Evolutionary conservation across 192 early-diverging fungal species (phyloP).

Genomic region (Coemansia guatemalensis): DNA sequence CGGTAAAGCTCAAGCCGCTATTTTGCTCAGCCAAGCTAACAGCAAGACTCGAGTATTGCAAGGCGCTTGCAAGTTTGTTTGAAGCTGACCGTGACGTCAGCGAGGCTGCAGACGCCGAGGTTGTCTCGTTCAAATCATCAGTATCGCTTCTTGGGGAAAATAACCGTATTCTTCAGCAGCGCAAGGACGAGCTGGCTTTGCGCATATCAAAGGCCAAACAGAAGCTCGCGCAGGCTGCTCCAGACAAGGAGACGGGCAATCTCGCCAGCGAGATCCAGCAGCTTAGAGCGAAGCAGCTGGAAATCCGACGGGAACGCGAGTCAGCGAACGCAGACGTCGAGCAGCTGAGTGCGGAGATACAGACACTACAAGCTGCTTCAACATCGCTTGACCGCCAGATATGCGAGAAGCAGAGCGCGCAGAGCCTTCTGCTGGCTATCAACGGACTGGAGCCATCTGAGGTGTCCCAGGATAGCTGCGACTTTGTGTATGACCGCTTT

Average conservation of each 20-base stretch:
- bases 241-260: conserved; percentile 15
- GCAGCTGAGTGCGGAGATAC: conserved; percentile 28
- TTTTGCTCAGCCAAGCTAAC: conserved; percentile 39
- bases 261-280: conserved; percentile 27
- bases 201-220: conserved; percentile 35
- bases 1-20: conserved; percentile 31
- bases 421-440: conserved; percentile 43
- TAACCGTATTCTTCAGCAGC: conserved; percentile 20
- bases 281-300: conserved; percentile 18
- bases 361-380: conserved; percentile 28
- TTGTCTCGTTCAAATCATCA: conserved; percentile 11
- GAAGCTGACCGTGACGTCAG: conserved; percentile 44
- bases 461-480: conserved; percentile 29
- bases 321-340: conserved; percentile 9
- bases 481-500: conserved; percentile 50
- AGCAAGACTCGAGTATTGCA: conserved; percentile 46
- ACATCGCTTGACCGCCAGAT: conserved; percentile 36
- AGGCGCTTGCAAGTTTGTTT: conserved; percentile 34
- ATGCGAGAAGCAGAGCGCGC: conserved; percentile 42
- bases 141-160: conserved; percentile 31
- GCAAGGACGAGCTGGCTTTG: conserved; percentile 32
- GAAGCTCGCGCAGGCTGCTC: conserved; percentile 21
- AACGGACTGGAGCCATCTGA: conserved; percentile 43
- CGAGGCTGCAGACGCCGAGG: conserved; percentile 10
- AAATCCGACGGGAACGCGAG: conserved; percentile 26